phyloP scores from a whole-genome alignment of 768 basidiomycete genomes.

The Crepidotus variabilis region DNA sequence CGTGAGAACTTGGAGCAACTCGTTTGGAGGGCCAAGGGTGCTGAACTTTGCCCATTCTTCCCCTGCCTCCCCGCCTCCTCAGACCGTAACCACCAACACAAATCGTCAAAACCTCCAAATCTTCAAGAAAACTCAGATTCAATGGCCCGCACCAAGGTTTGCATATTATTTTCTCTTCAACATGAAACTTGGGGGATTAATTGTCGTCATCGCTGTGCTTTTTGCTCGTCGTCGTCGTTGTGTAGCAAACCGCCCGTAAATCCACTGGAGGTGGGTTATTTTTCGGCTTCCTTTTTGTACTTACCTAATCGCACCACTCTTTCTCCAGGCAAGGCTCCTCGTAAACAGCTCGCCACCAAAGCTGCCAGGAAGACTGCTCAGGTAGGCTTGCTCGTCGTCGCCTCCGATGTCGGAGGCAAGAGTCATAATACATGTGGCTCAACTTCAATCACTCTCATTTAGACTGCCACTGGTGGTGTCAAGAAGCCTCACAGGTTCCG shows the following conservation, averaged over 20 bases:
- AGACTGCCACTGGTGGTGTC: constrained; percentile 91
- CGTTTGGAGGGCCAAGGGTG: constrained; percentile 34
- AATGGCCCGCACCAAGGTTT: constrained; percentile 91
- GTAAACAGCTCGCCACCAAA: constrained; percentile 95
- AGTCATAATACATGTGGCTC: constrained; percentile 8
- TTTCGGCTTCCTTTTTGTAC: constrained; percentile 11
- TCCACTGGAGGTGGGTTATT: constrained; percentile 85
- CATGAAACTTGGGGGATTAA: constrained; percentile 10
- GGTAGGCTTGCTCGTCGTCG: constrained; percentile 39
- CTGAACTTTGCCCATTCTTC: constrained; percentile 26
- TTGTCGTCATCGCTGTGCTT: constrained; percentile 29
- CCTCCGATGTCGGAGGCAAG: constrained; percentile 20
- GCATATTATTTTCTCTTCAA: constrained; percentile 18
- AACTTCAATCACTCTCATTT: constrained; percentile 7
- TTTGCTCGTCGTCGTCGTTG: constrained; percentile 27
- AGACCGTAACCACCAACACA: constrained; percentile 29
- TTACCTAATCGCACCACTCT: constrained; percentile 17
- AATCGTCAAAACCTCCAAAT: constrained; percentile 18
- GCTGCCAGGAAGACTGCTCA: constrained; percentile 87
- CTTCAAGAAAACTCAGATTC: constrained; percentile 18
- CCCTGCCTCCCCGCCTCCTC: constrained; percentile 35
- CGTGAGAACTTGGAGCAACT: constrained; percentile 44
- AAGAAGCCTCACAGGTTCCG: constrained; percentile 99
- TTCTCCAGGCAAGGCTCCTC: constrained; percentile 74
- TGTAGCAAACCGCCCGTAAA: constrained; percentile 97